Base-by-base conservation (phyloP, 2,329 filamentous ascomycete genomes). In the Epicoccum sorghinum region DNA sequence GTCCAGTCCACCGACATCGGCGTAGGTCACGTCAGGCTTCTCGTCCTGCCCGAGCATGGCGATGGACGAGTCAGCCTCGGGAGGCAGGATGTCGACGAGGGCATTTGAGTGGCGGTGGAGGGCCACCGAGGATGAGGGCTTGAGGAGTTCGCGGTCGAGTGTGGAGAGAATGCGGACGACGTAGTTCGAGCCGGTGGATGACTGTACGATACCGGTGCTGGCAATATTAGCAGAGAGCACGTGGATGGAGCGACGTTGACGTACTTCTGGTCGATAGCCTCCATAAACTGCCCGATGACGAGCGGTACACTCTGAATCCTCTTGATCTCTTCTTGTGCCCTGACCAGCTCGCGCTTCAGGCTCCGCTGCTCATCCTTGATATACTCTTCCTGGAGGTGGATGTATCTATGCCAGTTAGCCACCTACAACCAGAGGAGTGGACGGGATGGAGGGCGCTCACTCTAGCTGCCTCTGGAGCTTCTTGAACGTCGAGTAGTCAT, bases 351-450 rank as follows among this genome's bases (percentile, higher is more conserved):
- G 67, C 95, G 87, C 83, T 99, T 99, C 76, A 99, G 79, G 79
- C 92, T 97, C 81, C 91, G 88, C 81, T 99, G 95, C 83, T 99
- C 95, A 86, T 99, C 95, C 82, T 99, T 99, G 86, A 99, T 99
- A 79, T 99, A 99, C 77, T 99, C 95, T 79, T 99, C 95, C 80
- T 99, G 95, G 68, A 99, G 84, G 78, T 97, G 91, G 75, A 98
- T 96, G 77, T 96, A 91, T 76, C 89, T 91, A 61, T 29, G 44
- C 35, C 24, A 30, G 64, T 74, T 68, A 75, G 72, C 66, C 57
- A 56, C 47, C 38, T 50, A 44, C 47, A 51, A 38, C 54, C 27
- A 29, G 35, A 9, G 12, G 30, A 18, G n/a, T 22, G 18, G 37
- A 12, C 39, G 13, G 18, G 40, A 24, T 13, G 29, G 9, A 9